Percentiles rank a stretch among this genome's conserved stretches.
Conservation (phyloP, 78 protist species). For the Dictyostelium citrinum region DNA sequence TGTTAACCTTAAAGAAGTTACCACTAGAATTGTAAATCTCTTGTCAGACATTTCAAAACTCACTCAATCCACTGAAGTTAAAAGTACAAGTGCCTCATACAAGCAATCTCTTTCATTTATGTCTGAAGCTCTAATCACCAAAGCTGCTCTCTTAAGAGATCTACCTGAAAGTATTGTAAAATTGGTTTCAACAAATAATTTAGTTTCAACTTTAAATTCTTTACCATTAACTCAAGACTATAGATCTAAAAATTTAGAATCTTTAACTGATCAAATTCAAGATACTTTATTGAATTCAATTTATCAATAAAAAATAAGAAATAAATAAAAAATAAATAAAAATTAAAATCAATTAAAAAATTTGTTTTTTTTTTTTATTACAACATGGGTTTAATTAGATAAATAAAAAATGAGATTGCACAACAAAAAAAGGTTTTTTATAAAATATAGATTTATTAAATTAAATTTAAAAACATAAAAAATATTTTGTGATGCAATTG, state of each 20-base stretch:
- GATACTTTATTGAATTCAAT: slow-evolving; percentile 3
- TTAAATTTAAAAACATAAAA: neutral
- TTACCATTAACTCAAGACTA: slow-evolving; percentile 30
- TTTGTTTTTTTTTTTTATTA: too few relatives aligned
- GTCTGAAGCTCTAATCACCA: neutral
- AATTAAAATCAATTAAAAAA: neutral
- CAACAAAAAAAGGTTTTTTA: too few relatives aligned
- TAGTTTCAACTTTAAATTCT: neutral
- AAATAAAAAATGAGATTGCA: too few relatives aligned
- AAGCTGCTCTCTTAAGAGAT: neutral
- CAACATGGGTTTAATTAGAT: too few relatives aligned
- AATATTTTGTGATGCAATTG: neutral
- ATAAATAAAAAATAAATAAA: neutral
- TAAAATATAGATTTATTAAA: neutral
- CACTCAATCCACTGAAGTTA: neutral
- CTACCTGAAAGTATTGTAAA: neutral
- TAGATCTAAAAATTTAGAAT: slow-evolving; percentile 4
- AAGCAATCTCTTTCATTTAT: neutral
- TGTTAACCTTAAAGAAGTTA: neutral
- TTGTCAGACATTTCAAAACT: neutral
- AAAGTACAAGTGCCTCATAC: neutral
- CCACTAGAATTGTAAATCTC: neutral
- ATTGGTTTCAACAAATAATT: neutral
- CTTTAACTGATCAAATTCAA: slow-evolving; percentile 47
- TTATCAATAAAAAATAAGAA: slow-evolving; percentile 9